These are phyloP conservation scores for Thozetella sp. DNA, from an alignment of 495 filamentous ascomycete genomes.

Conservation along the genomic window DNA sequence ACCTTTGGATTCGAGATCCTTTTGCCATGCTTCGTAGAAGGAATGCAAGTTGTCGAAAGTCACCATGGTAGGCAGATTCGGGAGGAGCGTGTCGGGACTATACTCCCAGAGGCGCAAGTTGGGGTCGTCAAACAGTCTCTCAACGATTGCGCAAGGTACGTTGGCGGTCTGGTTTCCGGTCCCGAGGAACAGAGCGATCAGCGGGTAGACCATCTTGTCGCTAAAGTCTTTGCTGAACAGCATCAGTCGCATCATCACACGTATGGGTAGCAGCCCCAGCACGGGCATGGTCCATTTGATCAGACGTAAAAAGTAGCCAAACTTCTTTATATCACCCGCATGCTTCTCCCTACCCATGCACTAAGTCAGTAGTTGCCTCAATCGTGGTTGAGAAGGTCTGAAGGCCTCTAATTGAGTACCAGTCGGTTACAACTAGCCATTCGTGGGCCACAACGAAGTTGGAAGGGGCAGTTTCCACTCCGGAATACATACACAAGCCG, in stretches of 20 bases:
- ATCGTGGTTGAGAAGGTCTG: too few species aligned
- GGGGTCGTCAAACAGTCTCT: slow-evolving; percentile 73
- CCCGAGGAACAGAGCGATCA: slow-evolving; percentile 79
- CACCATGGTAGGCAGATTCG: slow-evolving; percentile 78
- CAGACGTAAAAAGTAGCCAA: slow-evolving; percentile 64
- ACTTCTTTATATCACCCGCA: slow-evolving; percentile 65
- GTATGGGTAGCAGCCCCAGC: slow-evolving; percentile 75
- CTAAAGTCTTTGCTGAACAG: slow-evolving; percentile 74
- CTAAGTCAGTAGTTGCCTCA: too few species aligned
- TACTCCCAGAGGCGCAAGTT: slow-evolving; percentile 80
- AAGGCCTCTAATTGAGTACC: too few species aligned
- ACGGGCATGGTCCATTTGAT: slow-evolving; percentile 72
- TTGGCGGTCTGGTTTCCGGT: slow-evolving; percentile 81
- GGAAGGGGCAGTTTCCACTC: too few species aligned
- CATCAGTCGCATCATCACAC: slow-evolving; percentile 67
- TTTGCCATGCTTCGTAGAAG: slow-evolving; percentile 72
- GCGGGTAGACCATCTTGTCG: slow-evolving; percentile 68
- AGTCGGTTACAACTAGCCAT: too few species aligned
- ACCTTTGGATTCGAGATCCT: slow-evolving; percentile 60
- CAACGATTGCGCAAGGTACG: slow-evolving; percentile 73
- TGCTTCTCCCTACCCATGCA: too few species aligned
- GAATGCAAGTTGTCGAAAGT: slow-evolving; percentile 74
- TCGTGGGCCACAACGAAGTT: too few species aligned
- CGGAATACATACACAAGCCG: too few species aligned
- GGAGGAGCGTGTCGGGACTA: slow-evolving; percentile 65